These are phyloP conservation scores for Trapa incisa DNA, from an alignment of 345 rosid genomes.

Conservation along the genomic window DNA sequence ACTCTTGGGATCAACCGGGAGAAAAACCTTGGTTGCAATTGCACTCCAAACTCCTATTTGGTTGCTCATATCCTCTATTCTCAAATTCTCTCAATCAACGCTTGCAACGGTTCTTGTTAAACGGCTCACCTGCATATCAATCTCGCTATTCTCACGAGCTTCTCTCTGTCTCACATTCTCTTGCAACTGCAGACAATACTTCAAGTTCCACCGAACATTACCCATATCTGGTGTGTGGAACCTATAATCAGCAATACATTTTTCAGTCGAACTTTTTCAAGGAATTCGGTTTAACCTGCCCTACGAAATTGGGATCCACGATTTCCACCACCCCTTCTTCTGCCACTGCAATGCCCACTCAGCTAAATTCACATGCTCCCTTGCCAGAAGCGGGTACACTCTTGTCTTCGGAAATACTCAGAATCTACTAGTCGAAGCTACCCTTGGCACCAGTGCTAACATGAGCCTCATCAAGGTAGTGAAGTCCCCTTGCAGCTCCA, in stretches of 20 bases:
- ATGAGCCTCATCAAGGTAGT: slow-evolving; percentile 85
- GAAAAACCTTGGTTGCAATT: slow-evolving; percentile 52
- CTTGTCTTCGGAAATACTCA: slow-evolving; percentile 88
- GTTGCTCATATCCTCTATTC: slow-evolving; percentile 21
- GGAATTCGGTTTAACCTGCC: slow-evolving; percentile 49
- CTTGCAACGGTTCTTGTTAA: neutral
- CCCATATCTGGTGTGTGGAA: slow-evolving; percentile 91
- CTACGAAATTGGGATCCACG: slow-evolving; percentile 54
- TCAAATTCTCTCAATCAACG: neutral
- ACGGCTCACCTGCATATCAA: slow-evolving; percentile 9
- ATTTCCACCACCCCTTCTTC: slow-evolving; percentile 62
- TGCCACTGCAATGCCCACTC: slow-evolving; percentile 99
- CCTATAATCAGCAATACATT: slow-evolving; percentile 74
- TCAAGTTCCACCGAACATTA: slow-evolving; percentile 87
- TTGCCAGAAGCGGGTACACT: slow-evolving; percentile 71
- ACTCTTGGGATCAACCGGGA: slow-evolving; percentile 63
- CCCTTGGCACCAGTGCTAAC: slow-evolving; percentile 96
- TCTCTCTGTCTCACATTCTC: slow-evolving; percentile 37
- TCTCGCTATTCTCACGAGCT: slow-evolving; percentile 18
- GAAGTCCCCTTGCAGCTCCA: slow-evolving; percentile 89
- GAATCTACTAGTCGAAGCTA: slow-evolving; percentile 93
- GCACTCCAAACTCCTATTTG: slow-evolving; percentile 35
- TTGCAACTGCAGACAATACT: slow-evolving; percentile 65
- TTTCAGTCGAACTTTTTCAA: slow-evolving; percentile 76
- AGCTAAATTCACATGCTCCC: slow-evolving; percentile 90